Evolutionary conservation across 139 green algal genomes (phyloP).

Genomic region (Coccomyxa sp.): DNA sequence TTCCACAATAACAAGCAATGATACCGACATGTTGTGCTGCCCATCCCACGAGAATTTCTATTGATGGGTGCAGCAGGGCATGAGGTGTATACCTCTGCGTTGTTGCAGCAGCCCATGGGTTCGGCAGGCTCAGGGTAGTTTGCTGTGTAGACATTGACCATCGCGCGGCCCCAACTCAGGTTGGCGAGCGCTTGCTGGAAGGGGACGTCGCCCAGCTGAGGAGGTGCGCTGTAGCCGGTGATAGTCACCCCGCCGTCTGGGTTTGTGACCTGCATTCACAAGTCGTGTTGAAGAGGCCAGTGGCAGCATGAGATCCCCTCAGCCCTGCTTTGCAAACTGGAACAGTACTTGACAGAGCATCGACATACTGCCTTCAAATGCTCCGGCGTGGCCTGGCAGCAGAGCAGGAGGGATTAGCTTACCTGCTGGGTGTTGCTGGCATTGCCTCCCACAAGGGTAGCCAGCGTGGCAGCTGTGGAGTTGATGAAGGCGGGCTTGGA

Average conservation of each 20-base stretch:
- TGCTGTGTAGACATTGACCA: neutral
- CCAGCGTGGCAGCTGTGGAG: neutral
- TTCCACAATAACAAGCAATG: too few relatives aligned
- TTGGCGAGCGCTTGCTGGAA: neutral
- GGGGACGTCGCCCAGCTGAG: neutral
- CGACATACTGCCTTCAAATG: neutral
- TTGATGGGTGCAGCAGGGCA: too few relatives aligned
- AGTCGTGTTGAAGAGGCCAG: neutral
- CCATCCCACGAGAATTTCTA: too few relatives aligned
- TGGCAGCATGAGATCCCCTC: neutral
- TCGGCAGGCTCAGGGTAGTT: neutral
- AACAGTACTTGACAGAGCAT: too few relatives aligned
- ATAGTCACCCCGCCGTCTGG: neutral
- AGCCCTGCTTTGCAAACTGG: too few relatives aligned
- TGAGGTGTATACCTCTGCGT: too few relatives aligned
- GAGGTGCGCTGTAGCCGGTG: neutral
- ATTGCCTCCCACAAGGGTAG: neutral
- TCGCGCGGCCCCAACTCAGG: neutral
- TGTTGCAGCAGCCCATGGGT: slow-evolving; percentile 8
- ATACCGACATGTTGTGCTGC: too few relatives aligned
- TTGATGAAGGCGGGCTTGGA: slow-evolving; percentile 1
- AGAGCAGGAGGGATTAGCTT: neutral
- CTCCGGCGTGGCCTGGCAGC: neutral
- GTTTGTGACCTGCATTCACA: neutral
- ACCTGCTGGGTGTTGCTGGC: neutral